A percentile compares a stretch with the other conserved stretches of the same genome.
Evolutionary conservation across 371 early-diverging fungal species (phyloP).

Genomic region (Mortierella sp.): DNA sequence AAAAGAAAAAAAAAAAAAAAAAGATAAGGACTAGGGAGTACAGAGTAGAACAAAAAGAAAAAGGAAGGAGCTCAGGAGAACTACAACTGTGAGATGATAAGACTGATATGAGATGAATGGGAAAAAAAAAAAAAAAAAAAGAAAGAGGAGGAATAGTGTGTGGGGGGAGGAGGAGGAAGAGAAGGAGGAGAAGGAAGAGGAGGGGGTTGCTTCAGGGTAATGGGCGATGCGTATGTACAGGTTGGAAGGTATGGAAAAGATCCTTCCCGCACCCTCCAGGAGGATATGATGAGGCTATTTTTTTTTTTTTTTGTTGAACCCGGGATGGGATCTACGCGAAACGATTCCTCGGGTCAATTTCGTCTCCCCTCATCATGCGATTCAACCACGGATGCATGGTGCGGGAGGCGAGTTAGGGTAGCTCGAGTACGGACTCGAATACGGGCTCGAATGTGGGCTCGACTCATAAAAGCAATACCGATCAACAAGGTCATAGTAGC

Average conservation of each 20-base stretch:
- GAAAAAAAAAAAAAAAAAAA: conserved; percentile 5
- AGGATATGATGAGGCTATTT: too few species aligned
- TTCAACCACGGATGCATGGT: conserved; percentile 53
- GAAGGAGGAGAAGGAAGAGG: background rate
- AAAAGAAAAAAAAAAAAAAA: background rate
- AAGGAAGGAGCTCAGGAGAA: background rate
- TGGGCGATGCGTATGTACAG: too few species aligned
- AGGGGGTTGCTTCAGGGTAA: background rate
- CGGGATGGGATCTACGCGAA: too few species aligned
- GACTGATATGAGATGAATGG: conserved; percentile 21
- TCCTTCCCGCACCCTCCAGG: too few species aligned
- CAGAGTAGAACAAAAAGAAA: background rate
- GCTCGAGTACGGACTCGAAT: conserved; percentile 49
- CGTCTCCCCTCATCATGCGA: too few species aligned
- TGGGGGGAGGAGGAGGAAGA: background rate
- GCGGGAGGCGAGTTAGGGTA: conserved; percentile 55
- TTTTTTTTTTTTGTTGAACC: too few species aligned
- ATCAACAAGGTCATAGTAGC: conserved; percentile 65
- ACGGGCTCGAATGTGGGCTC: conserved; percentile 48
- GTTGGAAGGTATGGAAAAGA: too few species aligned
- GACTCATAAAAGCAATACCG: conserved; percentile 69
- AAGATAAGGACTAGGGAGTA: background rate
- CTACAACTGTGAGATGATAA: background rate
- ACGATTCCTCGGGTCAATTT: too few species aligned
- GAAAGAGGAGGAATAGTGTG: background rate